Conservation (phyloP, 148 eudicot species). For the Chenopodium quinoa region DNA sequence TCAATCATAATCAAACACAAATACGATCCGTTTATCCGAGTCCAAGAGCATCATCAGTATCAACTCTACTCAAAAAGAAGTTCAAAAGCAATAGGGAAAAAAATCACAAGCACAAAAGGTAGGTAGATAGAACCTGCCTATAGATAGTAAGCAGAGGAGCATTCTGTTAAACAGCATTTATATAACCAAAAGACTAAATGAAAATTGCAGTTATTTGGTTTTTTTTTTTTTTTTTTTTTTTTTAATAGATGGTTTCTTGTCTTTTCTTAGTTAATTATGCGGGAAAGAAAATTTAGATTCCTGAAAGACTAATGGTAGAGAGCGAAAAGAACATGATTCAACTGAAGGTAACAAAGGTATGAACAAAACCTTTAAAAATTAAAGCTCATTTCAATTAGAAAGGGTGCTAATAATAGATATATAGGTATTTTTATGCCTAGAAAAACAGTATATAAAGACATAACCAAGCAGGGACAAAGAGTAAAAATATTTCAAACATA, state of each 20-base stretch:
- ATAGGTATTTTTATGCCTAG: not conserved
- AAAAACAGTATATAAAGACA: not conserved
- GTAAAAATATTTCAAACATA: not conserved
- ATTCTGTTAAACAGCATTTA: not conserved
- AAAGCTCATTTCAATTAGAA: too few species aligned
- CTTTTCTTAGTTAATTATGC: not conserved
- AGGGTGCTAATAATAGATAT: not conserved
- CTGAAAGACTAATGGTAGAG: not conserved
- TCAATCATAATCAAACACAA: not conserved
- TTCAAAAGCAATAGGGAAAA: not conserved
- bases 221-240: not conserved
- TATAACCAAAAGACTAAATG: not conserved
- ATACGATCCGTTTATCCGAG: not conserved
- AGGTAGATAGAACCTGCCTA: not conserved
- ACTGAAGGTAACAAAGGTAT: not conserved
- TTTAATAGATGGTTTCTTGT: too few species aligned
- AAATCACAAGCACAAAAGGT: not conserved
- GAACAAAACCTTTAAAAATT: not conserved
- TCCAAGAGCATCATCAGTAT: not conserved
- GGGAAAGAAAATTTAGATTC: conserved; percentile 1
- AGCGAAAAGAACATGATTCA: conserved; percentile 5
- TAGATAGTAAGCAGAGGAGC: not conserved
- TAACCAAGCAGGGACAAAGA: not conserved
- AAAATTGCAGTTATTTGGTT: not conserved
- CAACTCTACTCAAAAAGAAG: too few species aligned